Percentiles rank a stretch among this genome's conserved stretches.
Evolutionary conservation across 257 asterid species (phyloP).

Genomic region (Capsicum chinense): DNA sequence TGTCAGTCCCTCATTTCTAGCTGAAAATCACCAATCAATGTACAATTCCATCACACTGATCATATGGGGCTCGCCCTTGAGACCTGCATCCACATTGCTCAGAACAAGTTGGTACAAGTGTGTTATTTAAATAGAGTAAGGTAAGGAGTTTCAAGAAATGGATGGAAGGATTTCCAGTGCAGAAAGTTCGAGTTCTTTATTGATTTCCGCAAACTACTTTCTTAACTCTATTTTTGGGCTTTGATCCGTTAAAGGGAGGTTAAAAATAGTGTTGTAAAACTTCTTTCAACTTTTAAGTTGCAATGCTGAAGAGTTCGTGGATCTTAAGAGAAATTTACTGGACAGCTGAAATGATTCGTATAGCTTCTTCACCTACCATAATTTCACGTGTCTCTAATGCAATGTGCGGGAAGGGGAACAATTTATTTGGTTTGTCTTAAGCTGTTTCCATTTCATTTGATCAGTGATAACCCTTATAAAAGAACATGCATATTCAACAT

Average conservation of each 20-base stretch:
- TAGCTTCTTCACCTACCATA: slow-evolving; percentile 1
- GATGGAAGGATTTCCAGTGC: background rate
- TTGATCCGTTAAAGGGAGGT: background rate
- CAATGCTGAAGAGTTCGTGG: background rate
- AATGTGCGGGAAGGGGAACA: background rate
- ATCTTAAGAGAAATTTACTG: background rate
- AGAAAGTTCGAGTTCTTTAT: background rate
- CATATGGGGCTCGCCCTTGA: slow-evolving; percentile 88
- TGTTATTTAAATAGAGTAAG: background rate
- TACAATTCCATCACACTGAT: slow-evolving; percentile 24
- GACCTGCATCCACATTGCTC: slow-evolving; percentile 52
- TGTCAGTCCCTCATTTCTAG: slow-evolving; percentile 22
- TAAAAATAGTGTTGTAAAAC: background rate
- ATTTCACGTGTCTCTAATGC: background rate
- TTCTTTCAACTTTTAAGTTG: slow-evolving; percentile 5
- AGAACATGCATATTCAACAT: background rate
- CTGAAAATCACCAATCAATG: slow-evolving; percentile 21
- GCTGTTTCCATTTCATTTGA: background rate
- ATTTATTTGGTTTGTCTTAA: background rate
- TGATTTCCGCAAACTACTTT: background rate
- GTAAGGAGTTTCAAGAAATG: background rate
- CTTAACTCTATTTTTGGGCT: background rate
- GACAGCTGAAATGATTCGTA: background rate
- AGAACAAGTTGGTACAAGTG: background rate
- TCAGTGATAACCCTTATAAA: background rate